Percentiles rank a stretch among this genome's conserved stretches.
phyloP scores from a whole-genome alignment of 495 filamentous ascomycete species.

The Aspergillus bridgeri region DNA sequence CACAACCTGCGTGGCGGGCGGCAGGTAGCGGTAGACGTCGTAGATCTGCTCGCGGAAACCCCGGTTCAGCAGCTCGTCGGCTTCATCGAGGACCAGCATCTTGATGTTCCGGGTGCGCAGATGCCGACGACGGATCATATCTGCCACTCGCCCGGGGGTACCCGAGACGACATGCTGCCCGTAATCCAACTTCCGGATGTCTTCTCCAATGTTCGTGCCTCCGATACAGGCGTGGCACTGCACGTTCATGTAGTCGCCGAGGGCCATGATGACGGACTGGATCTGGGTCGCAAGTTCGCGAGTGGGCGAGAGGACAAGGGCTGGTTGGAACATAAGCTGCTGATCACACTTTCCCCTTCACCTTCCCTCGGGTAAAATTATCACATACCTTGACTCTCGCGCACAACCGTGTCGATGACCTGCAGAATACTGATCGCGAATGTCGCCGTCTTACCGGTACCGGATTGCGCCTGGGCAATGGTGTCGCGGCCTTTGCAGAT shows the following conservation, averaged over 20 bases:
- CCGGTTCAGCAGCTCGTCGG: constrained; percentile 86
- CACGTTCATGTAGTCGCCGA: constrained; percentile 99
- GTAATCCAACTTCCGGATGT: constrained; percentile 95
- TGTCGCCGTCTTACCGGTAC: constrained; percentile 98
- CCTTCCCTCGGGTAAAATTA: constrained; percentile 12
- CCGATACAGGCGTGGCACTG: constrained; percentile 99
- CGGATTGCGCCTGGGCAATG: constrained; percentile 98
- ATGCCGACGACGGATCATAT: constrained; percentile 98
- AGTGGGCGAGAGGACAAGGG: constrained; percentile 94
- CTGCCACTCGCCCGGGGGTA: constrained; percentile 91
- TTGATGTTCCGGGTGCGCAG: constrained; percentile 94
- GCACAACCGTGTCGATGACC: constrained; percentile 79
- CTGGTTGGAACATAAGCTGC: constrained; percentile 28
- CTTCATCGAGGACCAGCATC: constrained; percentile 98
- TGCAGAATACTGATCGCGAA: constrained; percentile 98
- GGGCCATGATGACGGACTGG: constrained; percentile 93
- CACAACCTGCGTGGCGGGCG: constrained; percentile 94
- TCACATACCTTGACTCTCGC: constrained; percentile 70
- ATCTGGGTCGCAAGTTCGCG: constrained; percentile 98
- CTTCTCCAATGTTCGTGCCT: constrained; percentile 94
- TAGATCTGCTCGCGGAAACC: constrained; percentile 99
- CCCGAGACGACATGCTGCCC: constrained; percentile 96
- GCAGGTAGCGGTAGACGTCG: constrained; percentile 96
- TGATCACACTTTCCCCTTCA: background rate
- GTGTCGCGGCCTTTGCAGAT: constrained; percentile 98